Evolutionary conservation across 306 rosid genomes (phyloP).

Genomic region (Cucurbita ficifolia): DNA sequence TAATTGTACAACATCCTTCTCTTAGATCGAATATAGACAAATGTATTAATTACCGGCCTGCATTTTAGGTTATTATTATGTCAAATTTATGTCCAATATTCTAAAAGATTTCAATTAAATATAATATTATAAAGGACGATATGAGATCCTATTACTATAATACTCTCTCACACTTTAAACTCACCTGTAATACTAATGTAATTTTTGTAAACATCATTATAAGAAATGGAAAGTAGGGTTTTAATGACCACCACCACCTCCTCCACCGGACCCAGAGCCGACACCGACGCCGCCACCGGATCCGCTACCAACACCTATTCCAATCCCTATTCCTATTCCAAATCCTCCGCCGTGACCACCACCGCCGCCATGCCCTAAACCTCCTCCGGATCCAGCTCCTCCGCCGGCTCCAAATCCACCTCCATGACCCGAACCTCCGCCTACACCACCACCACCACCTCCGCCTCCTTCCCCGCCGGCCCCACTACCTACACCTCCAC

Average conservation of each 20-base stretch:
- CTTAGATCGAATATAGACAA: no score
- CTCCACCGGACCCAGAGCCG: conserved; percentile 24
- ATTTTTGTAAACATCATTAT: no score
- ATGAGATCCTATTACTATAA: no score
- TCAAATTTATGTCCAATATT: no score
- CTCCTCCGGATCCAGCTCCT: conserved; percentile 22
- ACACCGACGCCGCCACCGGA: conserved; percentile 18
- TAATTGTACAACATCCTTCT: no score
- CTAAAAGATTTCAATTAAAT: no score
- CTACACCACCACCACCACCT: conserved; percentile 5
- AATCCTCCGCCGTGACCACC: conserved; percentile 17
- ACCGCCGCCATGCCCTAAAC: conserved; percentile 12
- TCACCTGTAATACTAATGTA: no score
- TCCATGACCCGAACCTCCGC: not conserved
- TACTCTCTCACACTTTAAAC: no score
- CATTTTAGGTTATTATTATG: no score
- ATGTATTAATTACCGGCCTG: no score
- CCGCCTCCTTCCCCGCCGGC: conserved; percentile 19
- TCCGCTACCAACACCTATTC: conserved; percentile 24
- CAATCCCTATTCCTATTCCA: conserved; percentile 42
- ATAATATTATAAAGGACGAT: no score
- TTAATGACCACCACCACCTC: conserved; percentile 26
- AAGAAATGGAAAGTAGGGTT: not conserved
- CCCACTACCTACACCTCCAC: conserved; percentile 21
- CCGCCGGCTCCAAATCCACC: conserved; percentile 8